Percentiles rank a stretch among this genome's conserved stretches.
Conservation (phyloP, 2,329 filamentous ascomycete genomes). For the Aureobasidium sp. region DNA sequence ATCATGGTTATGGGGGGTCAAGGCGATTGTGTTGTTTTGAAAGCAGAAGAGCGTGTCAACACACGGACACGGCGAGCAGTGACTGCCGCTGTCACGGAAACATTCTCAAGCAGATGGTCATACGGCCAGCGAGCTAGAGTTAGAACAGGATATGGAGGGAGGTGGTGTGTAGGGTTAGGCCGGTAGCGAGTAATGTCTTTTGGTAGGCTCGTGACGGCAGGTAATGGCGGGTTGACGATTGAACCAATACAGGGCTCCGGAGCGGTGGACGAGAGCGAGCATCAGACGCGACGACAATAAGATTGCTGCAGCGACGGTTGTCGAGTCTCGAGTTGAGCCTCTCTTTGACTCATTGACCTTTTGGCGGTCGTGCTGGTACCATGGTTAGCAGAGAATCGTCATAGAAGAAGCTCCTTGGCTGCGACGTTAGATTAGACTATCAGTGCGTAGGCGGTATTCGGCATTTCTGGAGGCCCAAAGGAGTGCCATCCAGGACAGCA, state of each 20-base stretch:
- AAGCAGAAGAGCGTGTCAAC: not conserved
- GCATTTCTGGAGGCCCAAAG: constrained; percentile 6
- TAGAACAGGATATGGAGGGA: not conserved
- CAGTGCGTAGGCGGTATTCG: constrained; percentile 1
- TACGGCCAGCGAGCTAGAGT: constrained; percentile 3
- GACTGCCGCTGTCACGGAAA: constrained; percentile 8
- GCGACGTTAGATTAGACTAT: constrained; percentile 11
- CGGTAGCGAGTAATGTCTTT: constrained; percentile 2
- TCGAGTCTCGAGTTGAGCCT: not conserved
- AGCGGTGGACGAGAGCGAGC: not conserved
- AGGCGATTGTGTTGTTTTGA: not conserved
- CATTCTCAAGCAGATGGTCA: not conserved
- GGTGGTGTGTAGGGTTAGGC: not conserved
- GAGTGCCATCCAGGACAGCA: not conserved
- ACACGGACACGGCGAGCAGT: not conserved
- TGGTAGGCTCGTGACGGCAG: not conserved
- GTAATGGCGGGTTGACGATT: not conserved
- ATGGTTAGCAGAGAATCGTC: constrained; percentile 1
- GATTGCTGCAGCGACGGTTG: constrained; percentile 8
- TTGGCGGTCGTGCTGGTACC: constrained; percentile 2
- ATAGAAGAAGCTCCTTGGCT: constrained; percentile 7
- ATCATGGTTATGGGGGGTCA: not conserved
- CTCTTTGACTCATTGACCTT: constrained; percentile 1
- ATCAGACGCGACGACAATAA: not conserved
- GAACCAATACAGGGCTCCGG: not conserved